A percentile compares a stretch with the other conserved stretches of the same genome.
phyloP scores from a whole-genome alignment of 495 filamentous ascomycete genomes.

The Hypoxylon subgilvum region DNA sequence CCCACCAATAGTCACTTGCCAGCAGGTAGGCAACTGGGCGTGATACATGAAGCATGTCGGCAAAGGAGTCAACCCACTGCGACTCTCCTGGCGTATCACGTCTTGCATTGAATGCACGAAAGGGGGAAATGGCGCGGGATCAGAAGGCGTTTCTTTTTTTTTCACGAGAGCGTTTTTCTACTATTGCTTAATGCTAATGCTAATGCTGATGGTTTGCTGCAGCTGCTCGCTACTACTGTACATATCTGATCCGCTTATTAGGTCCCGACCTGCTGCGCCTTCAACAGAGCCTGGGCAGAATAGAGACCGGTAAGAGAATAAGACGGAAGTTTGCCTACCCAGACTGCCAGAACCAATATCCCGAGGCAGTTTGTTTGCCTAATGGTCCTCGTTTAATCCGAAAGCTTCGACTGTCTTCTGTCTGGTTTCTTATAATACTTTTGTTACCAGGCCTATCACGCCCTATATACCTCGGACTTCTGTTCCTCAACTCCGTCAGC shows the following conservation, averaged over 20 bases:
- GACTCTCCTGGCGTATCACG: slow-evolving; percentile 35
- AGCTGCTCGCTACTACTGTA: not conserved
- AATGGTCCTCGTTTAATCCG: not conserved
- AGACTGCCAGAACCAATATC: not conserved
- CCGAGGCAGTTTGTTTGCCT: slow-evolving; percentile 13
- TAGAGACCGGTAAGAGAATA: slow-evolving; percentile 25
- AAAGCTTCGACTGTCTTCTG: slow-evolving; percentile 5
- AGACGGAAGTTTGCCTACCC: slow-evolving; percentile 10
- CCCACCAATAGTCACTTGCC: slow-evolving; percentile 33
- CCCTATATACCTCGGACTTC: not conserved
- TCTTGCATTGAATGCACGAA: slow-evolving; percentile 24
- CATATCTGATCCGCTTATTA: not conserved
- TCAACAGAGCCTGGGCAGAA: slow-evolving; percentile 23
- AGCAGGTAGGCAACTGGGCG: not conserved
- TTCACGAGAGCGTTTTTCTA: slow-evolving; percentile 20
- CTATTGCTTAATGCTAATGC: slow-evolving; percentile 32
- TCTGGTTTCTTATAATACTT: slow-evolving; percentile 16
- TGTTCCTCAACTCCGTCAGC: slow-evolving; percentile 9
- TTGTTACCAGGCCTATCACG: slow-evolving; percentile 2
- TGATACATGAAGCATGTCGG: too few relatives aligned
- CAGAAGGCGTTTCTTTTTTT: slow-evolving; percentile 15
- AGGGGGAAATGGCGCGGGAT: slow-evolving; percentile 21
- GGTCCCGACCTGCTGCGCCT: slow-evolving; percentile 21
- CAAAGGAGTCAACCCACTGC: slow-evolving; percentile 7
- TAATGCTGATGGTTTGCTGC: not conserved